phyloP scores from a whole-genome alignment of 2,329 filamentous ascomycete species.

The Tolypocladium tropicale region DNA sequence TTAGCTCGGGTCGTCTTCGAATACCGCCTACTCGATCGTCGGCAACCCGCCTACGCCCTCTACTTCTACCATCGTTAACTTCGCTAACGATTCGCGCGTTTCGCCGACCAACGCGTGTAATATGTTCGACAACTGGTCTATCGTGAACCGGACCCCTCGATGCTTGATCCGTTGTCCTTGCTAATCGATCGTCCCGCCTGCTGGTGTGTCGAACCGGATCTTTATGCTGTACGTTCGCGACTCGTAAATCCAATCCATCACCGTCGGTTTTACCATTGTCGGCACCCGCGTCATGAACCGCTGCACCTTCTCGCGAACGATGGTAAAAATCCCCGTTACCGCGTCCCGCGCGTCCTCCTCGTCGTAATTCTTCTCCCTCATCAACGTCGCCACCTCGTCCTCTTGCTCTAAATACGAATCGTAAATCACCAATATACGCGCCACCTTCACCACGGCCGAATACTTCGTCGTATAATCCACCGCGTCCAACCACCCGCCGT shows the following conservation, averaged over 20 bases:
- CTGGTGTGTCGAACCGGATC: conserved; percentile 6
- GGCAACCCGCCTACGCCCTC: not conserved
- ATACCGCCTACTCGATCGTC: not conserved
- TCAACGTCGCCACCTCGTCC: not conserved
- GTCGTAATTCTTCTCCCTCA: not conserved
- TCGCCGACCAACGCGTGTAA: not conserved
- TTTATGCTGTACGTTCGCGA: conserved; percentile 2
- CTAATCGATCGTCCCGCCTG: conserved; percentile 3
- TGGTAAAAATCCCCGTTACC: conserved; percentile 2
- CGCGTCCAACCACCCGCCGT: conserved; percentile 1
- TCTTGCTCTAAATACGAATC: conserved; percentile 4
- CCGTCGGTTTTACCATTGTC: not conserved
- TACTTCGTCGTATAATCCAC: conserved; percentile 6
- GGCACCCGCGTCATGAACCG: conserved; percentile 7
- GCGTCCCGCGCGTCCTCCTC: conserved; percentile 1
- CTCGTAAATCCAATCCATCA: conserved; percentile 10
- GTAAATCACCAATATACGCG: conserved; percentile 5
- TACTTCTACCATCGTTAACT: not conserved
- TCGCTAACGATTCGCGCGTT: not conserved
- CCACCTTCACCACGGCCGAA: conserved; percentile 8
- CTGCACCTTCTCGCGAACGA: conserved; percentile 1
- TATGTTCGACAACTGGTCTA: not conserved
- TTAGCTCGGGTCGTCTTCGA: conserved; percentile 3
- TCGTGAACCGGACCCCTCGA: conserved; percentile 1
- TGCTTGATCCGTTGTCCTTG: not conserved